phyloP scores from a whole-genome alignment of 495 filamentous ascomycete species.

The Podospora pseudocomata region DNA sequence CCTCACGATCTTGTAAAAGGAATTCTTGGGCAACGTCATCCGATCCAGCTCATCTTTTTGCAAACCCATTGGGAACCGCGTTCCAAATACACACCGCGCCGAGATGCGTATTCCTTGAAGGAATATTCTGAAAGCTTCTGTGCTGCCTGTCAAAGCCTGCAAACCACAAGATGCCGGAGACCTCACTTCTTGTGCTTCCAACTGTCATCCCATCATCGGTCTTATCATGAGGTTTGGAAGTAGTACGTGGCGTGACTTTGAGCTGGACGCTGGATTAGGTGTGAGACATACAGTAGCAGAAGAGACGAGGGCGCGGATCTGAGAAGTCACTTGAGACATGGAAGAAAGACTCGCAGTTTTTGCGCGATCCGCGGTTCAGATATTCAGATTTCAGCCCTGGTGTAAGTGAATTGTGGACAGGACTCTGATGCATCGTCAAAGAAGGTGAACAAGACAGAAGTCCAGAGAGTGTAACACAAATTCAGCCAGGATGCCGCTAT shows the following conservation, averaged over 20 bases:
- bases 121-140: background rate
- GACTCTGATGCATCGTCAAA: background rate
- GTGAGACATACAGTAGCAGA: background rate
- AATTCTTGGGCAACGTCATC: constrained; percentile 8
- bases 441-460: background rate
- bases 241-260: background rate
- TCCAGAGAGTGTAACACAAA: background rate
- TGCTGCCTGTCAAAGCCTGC: background rate
- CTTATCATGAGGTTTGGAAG: background rate
- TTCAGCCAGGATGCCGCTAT: background rate
- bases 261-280: background rate
- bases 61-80: background rate
- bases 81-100: background rate
- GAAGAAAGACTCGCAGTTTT: background rate
- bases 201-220: constrained; percentile 15
- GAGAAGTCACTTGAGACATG: background rate
- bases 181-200: constrained; percentile 10
- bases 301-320: background rate
- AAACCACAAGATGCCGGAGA: background rate
- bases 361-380: background rate
- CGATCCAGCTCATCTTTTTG: background rate
- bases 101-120: background rate
- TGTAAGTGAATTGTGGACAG: background rate
- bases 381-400: background rate
- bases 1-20: constrained; percentile 1